These are phyloP conservation scores for Sordaria brevicollis DNA, from an alignment of 495 filamentous ascomycete species.

Conservation along the genomic window DNA sequence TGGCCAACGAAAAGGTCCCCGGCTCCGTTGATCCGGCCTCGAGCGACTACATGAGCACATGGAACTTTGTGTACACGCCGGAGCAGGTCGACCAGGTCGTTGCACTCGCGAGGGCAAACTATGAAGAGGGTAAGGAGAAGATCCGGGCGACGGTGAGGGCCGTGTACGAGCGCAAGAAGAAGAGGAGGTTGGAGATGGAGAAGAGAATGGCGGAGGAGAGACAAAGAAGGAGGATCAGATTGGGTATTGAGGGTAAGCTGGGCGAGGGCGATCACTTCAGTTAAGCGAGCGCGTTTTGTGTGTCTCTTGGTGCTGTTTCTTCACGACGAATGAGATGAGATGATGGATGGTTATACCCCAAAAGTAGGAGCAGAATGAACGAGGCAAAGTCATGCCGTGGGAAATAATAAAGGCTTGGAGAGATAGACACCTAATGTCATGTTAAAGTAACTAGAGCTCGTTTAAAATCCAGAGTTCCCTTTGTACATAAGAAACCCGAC, in stretches of 20 bases:
- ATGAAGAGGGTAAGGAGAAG: constrained; percentile 64
- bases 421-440: background rate
- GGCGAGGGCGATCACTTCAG: constrained; percentile 43
- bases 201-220: constrained; percentile 36
- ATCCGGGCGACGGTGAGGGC: constrained; percentile 71
- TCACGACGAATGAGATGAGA: background rate
- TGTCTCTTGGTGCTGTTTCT: background rate
- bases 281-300: constrained; percentile 12
- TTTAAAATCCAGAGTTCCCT: no score
- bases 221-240: constrained; percentile 31
- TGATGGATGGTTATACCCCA: background rate
- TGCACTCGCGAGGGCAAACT: constrained; percentile 77
- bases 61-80: constrained; percentile 94
- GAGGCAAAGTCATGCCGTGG: background rate
- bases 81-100: constrained; percentile 76
- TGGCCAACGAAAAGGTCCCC: constrained; percentile 64
- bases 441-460: background rate
- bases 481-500: no score
- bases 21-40: constrained; percentile 68
- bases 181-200: constrained; percentile 51
- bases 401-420: background rate
- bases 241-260: constrained; percentile 29
- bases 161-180: constrained; percentile 87
- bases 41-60: constrained; percentile 81
- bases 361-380: background rate